Evolutionary conservation across 2,329 filamentous ascomycete species (phyloP).

Genomic region (Sarocladium kiliense): DNA sequence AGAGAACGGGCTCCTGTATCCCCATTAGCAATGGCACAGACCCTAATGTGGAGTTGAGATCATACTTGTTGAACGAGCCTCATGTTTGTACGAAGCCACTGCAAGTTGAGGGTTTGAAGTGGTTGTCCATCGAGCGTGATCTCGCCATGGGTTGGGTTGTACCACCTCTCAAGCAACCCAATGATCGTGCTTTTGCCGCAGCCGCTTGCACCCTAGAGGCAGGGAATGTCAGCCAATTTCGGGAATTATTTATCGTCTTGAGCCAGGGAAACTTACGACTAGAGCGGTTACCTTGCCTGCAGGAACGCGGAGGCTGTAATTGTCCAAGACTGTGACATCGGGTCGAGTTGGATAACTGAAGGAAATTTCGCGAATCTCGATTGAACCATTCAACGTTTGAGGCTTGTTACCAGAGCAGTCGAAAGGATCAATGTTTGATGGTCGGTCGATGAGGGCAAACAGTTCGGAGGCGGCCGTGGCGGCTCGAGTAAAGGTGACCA

Average conservation of each 20-base stretch:
- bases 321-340: slow-evolving; percentile 24
- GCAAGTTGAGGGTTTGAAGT: slow-evolving; percentile 20
- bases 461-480: slow-evolving; percentile 17
- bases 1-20: slow-evolving; percentile 37
- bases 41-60: no score
- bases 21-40: slow-evolving; percentile 5
- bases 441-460: slow-evolving; percentile 19
- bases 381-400: slow-evolving; percentile 10
- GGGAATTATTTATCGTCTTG: no score
- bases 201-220: background rate
- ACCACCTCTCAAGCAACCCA: slow-evolving; percentile 12
- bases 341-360: slow-evolving; percentile 31
- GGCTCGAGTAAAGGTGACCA: slow-evolving; percentile 16
- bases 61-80: slow-evolving; percentile 31
- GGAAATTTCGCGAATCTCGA: slow-evolving; percentile 23
- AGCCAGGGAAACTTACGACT: slow-evolving; percentile 18
- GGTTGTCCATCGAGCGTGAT: slow-evolving; percentile 23
- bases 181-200: slow-evolving; percentile 39
- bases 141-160: slow-evolving; percentile 20
- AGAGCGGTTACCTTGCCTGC: slow-evolving; percentile 27
- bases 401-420: slow-evolving; percentile 13
- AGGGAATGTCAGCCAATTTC: no score
- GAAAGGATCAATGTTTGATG: slow-evolving; percentile 19
- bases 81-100: slow-evolving; percentile 40
- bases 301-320: slow-evolving; percentile 29